Evolutionary conservation across 208 protist species (phyloP).

Genomic region (Porcisia hertigi): DNA sequence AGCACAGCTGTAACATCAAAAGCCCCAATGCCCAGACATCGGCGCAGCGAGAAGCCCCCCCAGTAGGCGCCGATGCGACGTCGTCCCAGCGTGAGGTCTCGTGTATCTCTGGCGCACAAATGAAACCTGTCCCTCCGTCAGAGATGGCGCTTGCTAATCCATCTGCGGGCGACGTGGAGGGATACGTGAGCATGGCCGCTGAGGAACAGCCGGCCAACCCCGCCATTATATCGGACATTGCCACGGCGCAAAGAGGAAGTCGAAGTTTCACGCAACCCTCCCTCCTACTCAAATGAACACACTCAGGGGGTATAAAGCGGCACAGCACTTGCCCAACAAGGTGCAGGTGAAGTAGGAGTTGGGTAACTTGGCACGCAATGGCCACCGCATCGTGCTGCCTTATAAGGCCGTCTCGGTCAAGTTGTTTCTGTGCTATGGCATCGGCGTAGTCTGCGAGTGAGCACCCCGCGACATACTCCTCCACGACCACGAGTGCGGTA

Average conservation of each 20-base stretch:
- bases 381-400: slow-evolving; percentile 20
- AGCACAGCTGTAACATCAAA: slow-evolving; percentile 20
- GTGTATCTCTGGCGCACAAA: slow-evolving; percentile 20
- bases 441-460: slow-evolving; percentile 29
- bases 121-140: neutral
- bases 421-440: slow-evolving; percentile 2
- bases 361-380: slow-evolving; percentile 19
- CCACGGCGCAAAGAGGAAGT: slow-evolving; percentile 16
- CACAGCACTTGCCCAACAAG: slow-evolving; percentile 8
- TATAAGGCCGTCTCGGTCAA: neutral
- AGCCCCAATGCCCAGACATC: slow-evolving; percentile 25
- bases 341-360: slow-evolving; percentile 22
- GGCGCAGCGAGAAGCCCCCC: neutral
- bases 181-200: no score
- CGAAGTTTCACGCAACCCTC: slow-evolving; percentile 21
- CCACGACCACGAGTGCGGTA: slow-evolving; percentile 19
- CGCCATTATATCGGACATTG: slow-evolving; percentile 2
- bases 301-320: slow-evolving; percentile 10
- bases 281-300: slow-evolving; percentile 16
- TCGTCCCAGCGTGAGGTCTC: slow-evolving; percentile 1
- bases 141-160: no score
- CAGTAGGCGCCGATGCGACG: neutral
- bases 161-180: neutral
- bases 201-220: neutral
- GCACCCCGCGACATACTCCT: slow-evolving; percentile 28